Conservation (phyloP, 805 yeast genomes). For the Ogataea trehalophila region DNA sequence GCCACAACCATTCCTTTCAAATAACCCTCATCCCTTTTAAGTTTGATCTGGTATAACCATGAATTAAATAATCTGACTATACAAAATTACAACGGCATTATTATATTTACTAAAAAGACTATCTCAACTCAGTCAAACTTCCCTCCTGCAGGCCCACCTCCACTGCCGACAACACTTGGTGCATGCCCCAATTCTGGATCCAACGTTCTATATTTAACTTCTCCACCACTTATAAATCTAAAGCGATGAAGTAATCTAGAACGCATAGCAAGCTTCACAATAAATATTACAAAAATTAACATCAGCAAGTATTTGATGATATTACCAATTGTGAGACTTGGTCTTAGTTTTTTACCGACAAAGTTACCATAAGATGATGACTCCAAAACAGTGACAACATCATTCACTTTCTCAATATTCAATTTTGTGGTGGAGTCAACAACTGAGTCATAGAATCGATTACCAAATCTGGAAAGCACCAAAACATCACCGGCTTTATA, state of each 20-base stretch:
- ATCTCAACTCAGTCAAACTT: not conserved
- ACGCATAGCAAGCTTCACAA: too few species aligned
- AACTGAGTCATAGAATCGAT: conserved; percentile 20
- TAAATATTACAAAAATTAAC: not conserved
- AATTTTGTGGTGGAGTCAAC: conserved; percentile 6
- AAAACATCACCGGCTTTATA: conserved; percentile 52
- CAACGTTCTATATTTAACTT: not conserved
- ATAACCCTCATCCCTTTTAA: too few species aligned
- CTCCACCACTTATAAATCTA: too few species aligned
- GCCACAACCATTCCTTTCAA: too few species aligned
- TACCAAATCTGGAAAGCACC: conserved; percentile 38
- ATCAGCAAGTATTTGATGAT: not conserved
- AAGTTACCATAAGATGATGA: conserved; percentile 6
- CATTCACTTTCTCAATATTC: conserved; percentile 4
- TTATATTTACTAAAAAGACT: too few species aligned
- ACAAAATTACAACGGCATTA: too few species aligned
- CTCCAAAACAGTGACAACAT: conserved; percentile 9
- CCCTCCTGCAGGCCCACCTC: not conserved
- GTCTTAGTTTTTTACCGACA: conserved; percentile 6
- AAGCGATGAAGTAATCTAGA: too few species aligned
- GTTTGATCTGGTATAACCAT: too few species aligned
- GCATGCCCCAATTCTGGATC: conserved; percentile 2
- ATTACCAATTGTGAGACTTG: conserved; percentile 4
- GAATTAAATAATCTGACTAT: too few species aligned
- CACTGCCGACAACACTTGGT: too few species aligned